These are phyloP conservation scores for Aspergillus hancockii DNA, from an alignment of 495 filamentous ascomycete species.

Conservation along the genomic window DNA sequence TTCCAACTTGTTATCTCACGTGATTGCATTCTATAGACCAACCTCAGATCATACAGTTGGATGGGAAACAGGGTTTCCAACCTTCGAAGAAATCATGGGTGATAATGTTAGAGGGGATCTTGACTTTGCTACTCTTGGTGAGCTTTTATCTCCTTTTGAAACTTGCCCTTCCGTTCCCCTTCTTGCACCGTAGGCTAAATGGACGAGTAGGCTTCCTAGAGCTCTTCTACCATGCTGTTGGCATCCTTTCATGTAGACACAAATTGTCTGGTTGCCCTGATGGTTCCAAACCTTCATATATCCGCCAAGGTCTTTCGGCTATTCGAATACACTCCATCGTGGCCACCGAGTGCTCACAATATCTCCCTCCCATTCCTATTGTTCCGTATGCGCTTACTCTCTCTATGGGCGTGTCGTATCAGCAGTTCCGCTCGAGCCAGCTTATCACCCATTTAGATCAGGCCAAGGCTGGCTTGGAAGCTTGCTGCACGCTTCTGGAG, in stretches of 20 bases:
- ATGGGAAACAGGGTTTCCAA: constrained; percentile 60
- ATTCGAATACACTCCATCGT: constrained; percentile 65
- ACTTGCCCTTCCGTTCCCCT: not conserved
- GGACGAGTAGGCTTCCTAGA: constrained; percentile 56
- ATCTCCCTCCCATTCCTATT: constrained; percentile 61
- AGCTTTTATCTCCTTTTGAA: not conserved
- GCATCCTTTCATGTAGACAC: constrained; percentile 57
- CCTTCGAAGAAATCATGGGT: constrained; percentile 70
- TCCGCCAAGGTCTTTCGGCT: constrained; percentile 64
- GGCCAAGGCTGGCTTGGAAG: constrained; percentile 60
- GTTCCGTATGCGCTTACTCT: constrained; percentile 68
- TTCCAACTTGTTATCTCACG: constrained; percentile 58
- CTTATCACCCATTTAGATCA: constrained; percentile 63
- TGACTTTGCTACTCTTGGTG: constrained; percentile 34
- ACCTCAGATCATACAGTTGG: constrained; percentile 43
- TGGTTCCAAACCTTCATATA: constrained; percentile 49
- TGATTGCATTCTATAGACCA: constrained; percentile 69
- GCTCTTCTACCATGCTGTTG: constrained; percentile 69
- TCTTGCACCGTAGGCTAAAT: not conserved
- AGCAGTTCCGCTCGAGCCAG: constrained; percentile 67
- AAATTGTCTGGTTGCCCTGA: constrained; percentile 37
- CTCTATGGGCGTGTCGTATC: constrained; percentile 69
- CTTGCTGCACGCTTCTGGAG: constrained; percentile 57
- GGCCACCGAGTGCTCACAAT: constrained; percentile 50
- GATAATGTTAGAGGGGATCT: constrained; percentile 29